Evolutionary conservation across 2,329 filamentous ascomycete genomes (phyloP).

Genomic region (Beauveria sp.): DNA sequence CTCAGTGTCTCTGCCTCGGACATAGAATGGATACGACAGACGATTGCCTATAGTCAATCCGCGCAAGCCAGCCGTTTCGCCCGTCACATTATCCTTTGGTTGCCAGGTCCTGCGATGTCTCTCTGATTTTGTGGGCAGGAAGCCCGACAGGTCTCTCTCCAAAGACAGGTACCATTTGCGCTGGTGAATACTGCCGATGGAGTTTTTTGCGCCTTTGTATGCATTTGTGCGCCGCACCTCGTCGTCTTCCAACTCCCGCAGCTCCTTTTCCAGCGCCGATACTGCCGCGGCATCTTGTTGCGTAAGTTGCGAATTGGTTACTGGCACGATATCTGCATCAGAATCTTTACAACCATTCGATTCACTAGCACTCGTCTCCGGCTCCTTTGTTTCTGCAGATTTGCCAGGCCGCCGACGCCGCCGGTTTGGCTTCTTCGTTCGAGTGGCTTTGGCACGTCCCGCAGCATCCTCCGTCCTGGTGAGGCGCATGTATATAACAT

Average conservation of each 20-base stretch:
- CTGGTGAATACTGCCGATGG: constrained; percentile 60
- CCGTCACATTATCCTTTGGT: not conserved
- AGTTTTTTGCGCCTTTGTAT: constrained; percentile 58
- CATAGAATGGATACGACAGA: constrained; percentile 50
- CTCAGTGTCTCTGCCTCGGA: constrained; percentile 52
- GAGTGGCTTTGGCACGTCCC: constrained; percentile 19
- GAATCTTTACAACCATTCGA: constrained; percentile 13
- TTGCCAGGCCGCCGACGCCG: constrained; percentile 5
- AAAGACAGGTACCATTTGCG: constrained; percentile 59
- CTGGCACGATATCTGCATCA: constrained; percentile 16
- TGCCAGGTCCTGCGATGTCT: constrained; percentile 14
- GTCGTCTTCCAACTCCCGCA: constrained; percentile 41
- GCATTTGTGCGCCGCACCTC: constrained; percentile 54
- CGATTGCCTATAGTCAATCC: constrained; percentile 12
- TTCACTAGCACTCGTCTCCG: constrained; percentile 19
- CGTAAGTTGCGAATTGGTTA: not conserved
- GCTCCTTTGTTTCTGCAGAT: constrained; percentile 1
- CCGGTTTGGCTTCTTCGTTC: not conserved
- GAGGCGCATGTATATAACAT: constrained; percentile 48
- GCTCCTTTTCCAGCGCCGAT: constrained; percentile 32
- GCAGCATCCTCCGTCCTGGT: constrained; percentile 34
- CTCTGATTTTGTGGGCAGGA: constrained; percentile 30
- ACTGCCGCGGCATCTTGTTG: constrained; percentile 10
- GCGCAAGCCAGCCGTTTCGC: not conserved
- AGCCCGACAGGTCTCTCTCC: constrained; percentile 52